Evolutionary conservation across 352 stramenopile species (phyloP).

Genomic region (Thalassiosira hispida): DNA sequence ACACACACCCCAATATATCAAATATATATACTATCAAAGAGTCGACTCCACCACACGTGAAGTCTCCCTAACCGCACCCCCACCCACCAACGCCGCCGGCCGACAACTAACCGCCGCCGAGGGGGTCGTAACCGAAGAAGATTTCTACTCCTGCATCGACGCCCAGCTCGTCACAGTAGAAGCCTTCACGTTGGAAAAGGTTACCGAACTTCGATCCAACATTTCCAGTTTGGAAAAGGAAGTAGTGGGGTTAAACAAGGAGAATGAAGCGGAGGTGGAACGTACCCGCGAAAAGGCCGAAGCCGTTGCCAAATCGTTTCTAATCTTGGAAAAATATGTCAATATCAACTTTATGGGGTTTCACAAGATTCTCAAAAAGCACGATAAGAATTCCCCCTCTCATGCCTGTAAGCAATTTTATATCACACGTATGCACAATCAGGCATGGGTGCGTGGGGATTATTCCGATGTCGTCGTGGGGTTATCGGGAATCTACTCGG

Average conservation of each 20-base stretch:
- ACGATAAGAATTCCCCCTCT: slow-evolving; percentile 87
- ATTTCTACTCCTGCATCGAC: slow-evolving; percentile 86
- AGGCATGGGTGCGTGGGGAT: slow-evolving; percentile 88
- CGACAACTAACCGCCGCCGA: slow-evolving; percentile 51
- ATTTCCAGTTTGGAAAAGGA: slow-evolving; percentile 67
- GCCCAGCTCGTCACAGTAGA: slow-evolving; percentile 86
- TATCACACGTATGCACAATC: slow-evolving; percentile 86
- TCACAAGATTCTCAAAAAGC: slow-evolving; percentile 92
- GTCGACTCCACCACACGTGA: slow-evolving; percentile 67
- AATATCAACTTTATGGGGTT: slow-evolving; percentile 92
- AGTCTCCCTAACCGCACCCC: slow-evolving; percentile 76
- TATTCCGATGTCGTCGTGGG: slow-evolving; percentile 87
- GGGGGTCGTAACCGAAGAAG: slow-evolving; percentile 77
- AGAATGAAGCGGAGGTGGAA: slow-evolving; percentile 31
- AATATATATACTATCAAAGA: slow-evolving; percentile 39
- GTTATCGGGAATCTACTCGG: slow-evolving; percentile 82
- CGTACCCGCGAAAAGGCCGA: slow-evolving; percentile 60
- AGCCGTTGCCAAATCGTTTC: slow-evolving; percentile 82
- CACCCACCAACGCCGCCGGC: slow-evolving; percentile 71
- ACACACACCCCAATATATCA: too few species aligned
- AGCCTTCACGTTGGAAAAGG: slow-evolving; percentile 83
- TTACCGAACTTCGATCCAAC: slow-evolving; percentile 74
- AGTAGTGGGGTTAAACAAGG: slow-evolving; percentile 23
- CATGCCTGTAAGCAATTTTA: slow-evolving; percentile 87
- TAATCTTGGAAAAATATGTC: slow-evolving; percentile 90